Evolutionary conservation across 148 eudicot species (phyloP).

Genomic region (Hydrangea macrophylla): DNA sequence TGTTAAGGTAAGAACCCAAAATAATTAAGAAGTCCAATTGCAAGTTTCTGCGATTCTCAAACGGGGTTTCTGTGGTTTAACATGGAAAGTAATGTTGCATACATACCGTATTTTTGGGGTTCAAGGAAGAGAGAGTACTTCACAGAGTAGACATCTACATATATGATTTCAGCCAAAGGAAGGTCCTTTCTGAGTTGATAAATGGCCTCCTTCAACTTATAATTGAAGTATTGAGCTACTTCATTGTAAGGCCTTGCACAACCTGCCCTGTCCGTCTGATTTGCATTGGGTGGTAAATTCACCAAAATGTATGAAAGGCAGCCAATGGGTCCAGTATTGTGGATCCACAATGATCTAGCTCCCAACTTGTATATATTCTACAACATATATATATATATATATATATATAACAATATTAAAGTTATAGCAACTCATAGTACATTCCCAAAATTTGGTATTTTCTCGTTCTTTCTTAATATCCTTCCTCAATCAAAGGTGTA

Average conservation of each 20-base stretch:
- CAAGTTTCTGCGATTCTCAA: too few relatives aligned
- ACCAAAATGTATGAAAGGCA: constrained; percentile 18
- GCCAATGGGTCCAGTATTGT: constrained; percentile 22
- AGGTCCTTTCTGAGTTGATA: constrained; percentile 14
- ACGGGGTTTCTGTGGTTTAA: too few relatives aligned
- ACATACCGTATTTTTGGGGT: constrained; percentile 12
- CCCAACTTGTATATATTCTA: constrained; percentile 13
- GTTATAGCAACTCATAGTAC: too few relatives aligned
- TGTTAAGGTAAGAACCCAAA: too few relatives aligned
- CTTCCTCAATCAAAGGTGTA: too few relatives aligned
- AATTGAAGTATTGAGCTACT: constrained; percentile 18
- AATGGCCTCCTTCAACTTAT: constrained; percentile 11
- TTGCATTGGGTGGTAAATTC: background rate
- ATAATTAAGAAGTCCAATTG: too few relatives aligned
- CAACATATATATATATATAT: background rate
- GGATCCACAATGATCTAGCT: constrained; percentile 25
- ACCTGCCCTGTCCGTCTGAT: constrained; percentile 10
- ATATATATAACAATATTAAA: too few relatives aligned
- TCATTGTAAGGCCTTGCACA: constrained; percentile 19
- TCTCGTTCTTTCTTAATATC: too few relatives aligned
- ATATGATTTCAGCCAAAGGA: constrained; percentile 15
- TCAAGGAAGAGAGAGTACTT: constrained; percentile 9
- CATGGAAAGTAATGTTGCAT: background rate
- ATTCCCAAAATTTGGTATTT: background rate
- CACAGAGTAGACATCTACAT: constrained; percentile 16